Conservation (phyloP, 805 yeast genomes). For the Candida pseudofarinosa region DNA sequence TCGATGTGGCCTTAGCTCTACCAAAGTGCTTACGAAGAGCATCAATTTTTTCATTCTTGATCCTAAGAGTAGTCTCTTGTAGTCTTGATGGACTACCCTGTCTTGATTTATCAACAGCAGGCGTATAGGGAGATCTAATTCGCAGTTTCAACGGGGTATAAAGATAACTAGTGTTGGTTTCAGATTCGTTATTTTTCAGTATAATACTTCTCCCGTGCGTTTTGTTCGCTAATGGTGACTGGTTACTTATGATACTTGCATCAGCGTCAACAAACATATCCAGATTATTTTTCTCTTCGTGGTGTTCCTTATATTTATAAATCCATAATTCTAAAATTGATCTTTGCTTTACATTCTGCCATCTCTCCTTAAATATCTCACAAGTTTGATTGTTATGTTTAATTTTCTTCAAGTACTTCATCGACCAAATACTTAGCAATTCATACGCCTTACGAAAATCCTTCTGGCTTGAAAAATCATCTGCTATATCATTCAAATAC, state of each 20-base stretch:
- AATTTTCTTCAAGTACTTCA: conserved; percentile 28
- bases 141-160: conserved; percentile 33
- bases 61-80: conserved; percentile 35
- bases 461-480: conserved; percentile 24
- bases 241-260: conserved; percentile 19
- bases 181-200: not conserved
- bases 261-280: conserved; percentile 14
- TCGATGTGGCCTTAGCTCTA: conserved; percentile 15
- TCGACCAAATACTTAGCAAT: conserved; percentile 31
- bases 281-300: conserved; percentile 2
- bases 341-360: conserved; percentile 23
- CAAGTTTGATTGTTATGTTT: conserved; percentile 33
- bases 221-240: conserved; percentile 31
- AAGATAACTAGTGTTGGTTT: conserved; percentile 19
- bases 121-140: conserved; percentile 16
- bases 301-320: conserved; percentile 17
- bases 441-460: conserved; percentile 25
- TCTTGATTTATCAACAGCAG: conserved; percentile 8
- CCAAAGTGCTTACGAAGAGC: conserved; percentile 33
- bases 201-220: conserved; percentile 7
- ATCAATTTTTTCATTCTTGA: conserved; percentile 29
- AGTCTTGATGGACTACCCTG: conserved; percentile 32
- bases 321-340: conserved; percentile 38
- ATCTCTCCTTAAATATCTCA: conserved; percentile 28
- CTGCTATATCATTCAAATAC: conserved; percentile 25